A percentile compares a stretch with the other conserved stretches of the same genome.
phyloP scores from a whole-genome alignment of 1,284 basidiomycete species.

The Microbotryum lychnidis-dioicae region DNA sequence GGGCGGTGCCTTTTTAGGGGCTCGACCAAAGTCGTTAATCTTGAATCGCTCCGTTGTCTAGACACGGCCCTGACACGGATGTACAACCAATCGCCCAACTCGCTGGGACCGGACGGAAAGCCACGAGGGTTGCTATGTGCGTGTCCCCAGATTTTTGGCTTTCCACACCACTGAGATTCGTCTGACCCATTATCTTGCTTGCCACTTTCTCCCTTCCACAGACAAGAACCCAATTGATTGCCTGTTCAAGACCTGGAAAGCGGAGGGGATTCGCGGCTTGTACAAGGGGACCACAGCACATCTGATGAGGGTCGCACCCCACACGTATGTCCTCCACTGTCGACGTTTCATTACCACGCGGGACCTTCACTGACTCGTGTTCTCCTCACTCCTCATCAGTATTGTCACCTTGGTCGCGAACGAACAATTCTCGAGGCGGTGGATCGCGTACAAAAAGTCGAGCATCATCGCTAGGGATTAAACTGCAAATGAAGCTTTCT shows the following conservation, averaged over 20 bases:
- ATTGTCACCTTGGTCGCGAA: constrained; percentile 34
- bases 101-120: constrained; percentile 49
- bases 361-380: neutral
- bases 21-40: neutral
- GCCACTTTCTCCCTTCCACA: constrained; percentile 17
- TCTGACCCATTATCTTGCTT: neutral
- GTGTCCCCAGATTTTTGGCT: constrained; percentile 6
- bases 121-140: constrained; percentile 70
- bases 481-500: too few species aligned
- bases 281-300: constrained; percentile 93
- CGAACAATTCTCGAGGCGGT: constrained; percentile 28
- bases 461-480: constrained; percentile 2
- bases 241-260: constrained; percentile 86
- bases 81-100: constrained; percentile 66
- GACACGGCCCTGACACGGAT: constrained; percentile 75
- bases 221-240: constrained; percentile 77
- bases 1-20: neutral
- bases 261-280: constrained; percentile 82
- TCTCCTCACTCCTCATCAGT: neutral
- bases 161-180: neutral
- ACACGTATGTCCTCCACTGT: constrained; percentile 48
- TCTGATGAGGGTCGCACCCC: constrained; percentile 82
- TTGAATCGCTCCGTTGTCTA: constrained; percentile 35
- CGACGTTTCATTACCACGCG: neutral
- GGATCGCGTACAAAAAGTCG: constrained; percentile 19